Conservation (phyloP, 1,284 basidiomycete species). For the Fomitopsis schrenkii region DNA sequence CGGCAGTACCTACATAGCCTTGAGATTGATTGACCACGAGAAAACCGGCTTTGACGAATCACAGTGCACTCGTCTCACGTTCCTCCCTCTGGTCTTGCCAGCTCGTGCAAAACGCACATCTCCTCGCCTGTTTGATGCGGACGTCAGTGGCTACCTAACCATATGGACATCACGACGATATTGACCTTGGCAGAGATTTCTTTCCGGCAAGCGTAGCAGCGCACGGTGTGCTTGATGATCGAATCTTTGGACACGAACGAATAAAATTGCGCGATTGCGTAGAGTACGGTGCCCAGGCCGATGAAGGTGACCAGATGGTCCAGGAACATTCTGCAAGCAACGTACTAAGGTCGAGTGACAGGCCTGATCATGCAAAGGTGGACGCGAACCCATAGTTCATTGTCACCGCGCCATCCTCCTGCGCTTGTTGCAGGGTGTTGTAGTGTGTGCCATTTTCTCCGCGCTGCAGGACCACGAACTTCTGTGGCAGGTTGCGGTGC, state of each 20-base stretch:
- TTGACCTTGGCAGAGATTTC: background rate
- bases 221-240: conserved; percentile 1
- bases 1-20: background rate
- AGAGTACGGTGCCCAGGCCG: background rate
- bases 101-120: background rate
- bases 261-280: background rate
- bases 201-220: background rate
- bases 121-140: background rate
- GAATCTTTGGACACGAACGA: background rate
- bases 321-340: background rate
- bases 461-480: background rate
- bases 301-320: background rate
- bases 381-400: background rate
- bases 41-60: background rate
- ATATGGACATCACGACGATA: background rate
- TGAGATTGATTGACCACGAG: background rate
- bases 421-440: background rate
- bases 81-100: conserved; percentile 1
- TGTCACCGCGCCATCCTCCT: background rate
- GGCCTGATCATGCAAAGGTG: background rate
- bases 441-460: background rate
- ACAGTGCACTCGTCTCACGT: background rate
- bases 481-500: background rate
- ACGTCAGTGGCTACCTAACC: background rate
- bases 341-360: background rate